Conservation (phyloP, 306 rosid genomes). For the Cucurbita argyrosperma region DNA sequence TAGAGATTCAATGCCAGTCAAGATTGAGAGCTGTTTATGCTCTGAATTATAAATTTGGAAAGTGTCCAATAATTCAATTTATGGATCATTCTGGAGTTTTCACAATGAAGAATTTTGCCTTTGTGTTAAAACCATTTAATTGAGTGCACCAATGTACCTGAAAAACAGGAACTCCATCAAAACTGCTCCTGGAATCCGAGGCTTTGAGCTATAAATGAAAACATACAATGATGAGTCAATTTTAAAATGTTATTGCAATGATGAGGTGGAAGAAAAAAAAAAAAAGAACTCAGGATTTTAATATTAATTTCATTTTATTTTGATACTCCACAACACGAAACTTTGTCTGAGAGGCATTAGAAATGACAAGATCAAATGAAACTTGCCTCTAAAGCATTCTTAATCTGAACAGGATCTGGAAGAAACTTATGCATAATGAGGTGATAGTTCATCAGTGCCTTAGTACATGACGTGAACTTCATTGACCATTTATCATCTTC, state of each 20-base stretch:
- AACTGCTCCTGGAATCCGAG: conserved; percentile 33
- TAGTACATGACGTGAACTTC: no score
- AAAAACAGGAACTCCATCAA: conserved; percentile 93
- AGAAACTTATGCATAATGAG: not conserved
- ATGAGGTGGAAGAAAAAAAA: no score
- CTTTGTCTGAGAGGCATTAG: not conserved
- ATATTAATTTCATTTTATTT: not conserved
- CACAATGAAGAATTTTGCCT: not conserved
- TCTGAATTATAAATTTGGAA: not conserved
- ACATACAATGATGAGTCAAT: conserved; percentile 7
- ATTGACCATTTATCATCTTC: no score
- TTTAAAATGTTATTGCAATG: not conserved
- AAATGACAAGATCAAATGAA: not conserved
- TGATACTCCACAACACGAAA: not conserved
- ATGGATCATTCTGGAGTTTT: not conserved
- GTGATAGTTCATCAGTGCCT: no score
- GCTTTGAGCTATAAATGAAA: conserved; percentile 45
- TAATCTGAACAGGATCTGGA: conserved; percentile 89
- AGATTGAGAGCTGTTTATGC: not conserved
- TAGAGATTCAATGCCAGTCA: not conserved
- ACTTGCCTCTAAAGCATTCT: conserved; percentile 81
- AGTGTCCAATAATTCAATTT: not conserved
- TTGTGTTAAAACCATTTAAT: conserved; percentile 2
- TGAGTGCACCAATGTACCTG: conserved; percentile 45
- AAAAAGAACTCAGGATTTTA: no score